Percentiles rank a stretch among this genome's conserved stretches.
These are phyloP conservation scores for Nicotiana benthamiana DNA, from an alignment of 257 asterid genomes.

Conservation along the genomic window DNA sequence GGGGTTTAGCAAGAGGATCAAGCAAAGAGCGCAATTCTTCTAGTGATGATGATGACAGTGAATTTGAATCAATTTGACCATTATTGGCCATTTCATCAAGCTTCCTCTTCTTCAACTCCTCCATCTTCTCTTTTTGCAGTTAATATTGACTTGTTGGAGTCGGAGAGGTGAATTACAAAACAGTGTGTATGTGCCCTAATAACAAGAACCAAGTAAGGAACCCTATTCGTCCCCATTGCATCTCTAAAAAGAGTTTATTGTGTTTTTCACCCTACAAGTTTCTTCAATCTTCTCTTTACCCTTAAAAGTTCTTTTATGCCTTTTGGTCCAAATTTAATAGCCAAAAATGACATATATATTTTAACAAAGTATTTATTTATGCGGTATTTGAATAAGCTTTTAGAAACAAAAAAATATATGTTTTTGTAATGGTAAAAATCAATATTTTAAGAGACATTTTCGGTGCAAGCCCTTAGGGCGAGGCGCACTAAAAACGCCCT, in stretches of 20 bases:
- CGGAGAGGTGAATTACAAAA: no score
- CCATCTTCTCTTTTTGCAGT: conserved; percentile 26
- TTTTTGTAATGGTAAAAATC: no score
- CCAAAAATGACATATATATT: no score
- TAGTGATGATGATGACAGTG: conserved; percentile 8
- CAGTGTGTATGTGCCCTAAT: not conserved
- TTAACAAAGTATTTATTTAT: no score
- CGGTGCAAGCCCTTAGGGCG: no score
- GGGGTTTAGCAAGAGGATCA: conserved; percentile 72
- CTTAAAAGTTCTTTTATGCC: no score
- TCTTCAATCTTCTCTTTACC: not conserved
- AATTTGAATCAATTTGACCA: conserved; percentile 4
- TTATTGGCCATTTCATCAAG: conserved; percentile 42
- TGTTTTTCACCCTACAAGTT: not conserved
- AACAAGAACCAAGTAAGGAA: not conserved
- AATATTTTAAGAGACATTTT: no score
- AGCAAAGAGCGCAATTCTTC: conserved; percentile 69
- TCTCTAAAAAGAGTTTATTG: not conserved
- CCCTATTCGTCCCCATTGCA: not conserved
- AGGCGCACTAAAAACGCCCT: no score
- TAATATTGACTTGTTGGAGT: no score
- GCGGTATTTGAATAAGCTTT: no score
- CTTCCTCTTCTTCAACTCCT: conserved; percentile 73
- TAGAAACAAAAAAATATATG: no score
- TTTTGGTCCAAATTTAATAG: no score